Conservation (phyloP, 805 yeast genomes). For the Kodamaea leandrae region DNA sequence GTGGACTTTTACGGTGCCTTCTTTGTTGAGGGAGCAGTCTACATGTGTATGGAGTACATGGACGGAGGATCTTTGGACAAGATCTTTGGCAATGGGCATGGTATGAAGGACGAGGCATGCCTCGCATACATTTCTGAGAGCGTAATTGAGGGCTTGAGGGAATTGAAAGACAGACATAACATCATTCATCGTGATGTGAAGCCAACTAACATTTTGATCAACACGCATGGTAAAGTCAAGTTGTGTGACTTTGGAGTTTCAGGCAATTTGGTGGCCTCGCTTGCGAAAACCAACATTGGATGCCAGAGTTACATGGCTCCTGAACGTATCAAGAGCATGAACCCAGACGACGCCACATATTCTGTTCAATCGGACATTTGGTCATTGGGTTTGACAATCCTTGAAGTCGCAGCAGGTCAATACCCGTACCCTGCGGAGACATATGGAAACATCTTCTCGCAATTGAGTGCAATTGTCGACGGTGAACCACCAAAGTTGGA, state of each 20-base stretch:
- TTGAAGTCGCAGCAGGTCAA: constrained; percentile 86
- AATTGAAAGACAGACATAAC: constrained; percentile 84
- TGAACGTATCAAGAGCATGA: constrained; percentile 77
- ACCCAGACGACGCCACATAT: constrained; percentile 75
- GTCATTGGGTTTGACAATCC: constrained; percentile 84
- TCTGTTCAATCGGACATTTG: constrained; percentile 94
- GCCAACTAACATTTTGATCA: constrained; percentile 89
- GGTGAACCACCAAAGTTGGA: constrained; percentile 28
- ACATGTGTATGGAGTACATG: constrained; percentile 98
- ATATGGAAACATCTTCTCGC: constrained; percentile 84
- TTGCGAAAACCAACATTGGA: constrained; percentile 94
- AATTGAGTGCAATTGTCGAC: constrained; percentile 84
- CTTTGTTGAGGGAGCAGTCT: constrained; percentile 95
- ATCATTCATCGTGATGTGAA: constrained; percentile 96
- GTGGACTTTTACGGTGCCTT: constrained; percentile 98
- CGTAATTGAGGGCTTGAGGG: constrained; percentile 77
- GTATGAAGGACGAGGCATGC: constrained; percentile 66
- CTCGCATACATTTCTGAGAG: constrained; percentile 77
- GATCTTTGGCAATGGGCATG: constrained; percentile 64
- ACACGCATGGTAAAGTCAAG: constrained; percentile 81
- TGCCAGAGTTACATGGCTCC: constrained; percentile 99
- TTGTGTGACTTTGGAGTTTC: constrained; percentile 95
- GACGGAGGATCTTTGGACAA: constrained; percentile 93
- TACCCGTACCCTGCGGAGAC: constrained; percentile 98
- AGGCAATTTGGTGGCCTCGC: constrained; percentile 90